Base-by-base conservation (phyloP, 2,329 filamentous ascomycete genomes). In the Beauveria australis region DNA sequence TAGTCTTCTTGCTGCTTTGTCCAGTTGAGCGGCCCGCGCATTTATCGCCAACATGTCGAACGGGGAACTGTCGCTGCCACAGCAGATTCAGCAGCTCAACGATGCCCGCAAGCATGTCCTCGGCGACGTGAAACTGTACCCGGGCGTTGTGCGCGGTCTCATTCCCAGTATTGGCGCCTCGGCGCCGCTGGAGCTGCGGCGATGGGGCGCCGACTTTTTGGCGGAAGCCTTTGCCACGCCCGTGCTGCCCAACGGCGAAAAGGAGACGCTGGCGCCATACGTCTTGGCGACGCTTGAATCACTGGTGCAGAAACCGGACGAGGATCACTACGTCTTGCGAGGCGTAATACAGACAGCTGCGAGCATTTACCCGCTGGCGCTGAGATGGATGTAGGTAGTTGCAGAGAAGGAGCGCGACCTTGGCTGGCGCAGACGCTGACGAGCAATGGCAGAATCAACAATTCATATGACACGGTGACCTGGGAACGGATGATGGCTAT, bases 151-250 rank as follows among this genome's bases (percentile, higher is more conserved):
- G 64, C 89, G 91, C 70, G 92, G 91, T 53, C 91, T 97, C 64
- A 79, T 97, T n/a, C 92, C 92, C 60, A 92, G 97, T 69, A 89
- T 97, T 74, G 87, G 88, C 63, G 84, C 89, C 56, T 81, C 82
- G 65, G 83, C 90, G 64, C 82, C 85, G 63, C 76, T 96, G 61
- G 91, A 96, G 74, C 79, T 97, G 69, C 89, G 92, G 74, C 81
- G 92, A 88, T 99, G 94, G 94, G 94, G 93, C 28, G 88, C 92
- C 64, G 92, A 97, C 63, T 99, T 99, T 71, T 80, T 99, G 48
- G 92, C 93, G 61, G 94, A 99, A 78, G 92, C 92, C 2, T 97
- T 99, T 76, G 89, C 94, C 61, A 95, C 91, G 63, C 94, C 95
- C n/a, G 85, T 89, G 24, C 81, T 97, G 68, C 79, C 87, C 22